These are phyloP conservation scores for Mycosphaerella sp. DNA, from an alignment of 2,329 filamentous ascomycete species.

Conservation along the genomic window DNA sequence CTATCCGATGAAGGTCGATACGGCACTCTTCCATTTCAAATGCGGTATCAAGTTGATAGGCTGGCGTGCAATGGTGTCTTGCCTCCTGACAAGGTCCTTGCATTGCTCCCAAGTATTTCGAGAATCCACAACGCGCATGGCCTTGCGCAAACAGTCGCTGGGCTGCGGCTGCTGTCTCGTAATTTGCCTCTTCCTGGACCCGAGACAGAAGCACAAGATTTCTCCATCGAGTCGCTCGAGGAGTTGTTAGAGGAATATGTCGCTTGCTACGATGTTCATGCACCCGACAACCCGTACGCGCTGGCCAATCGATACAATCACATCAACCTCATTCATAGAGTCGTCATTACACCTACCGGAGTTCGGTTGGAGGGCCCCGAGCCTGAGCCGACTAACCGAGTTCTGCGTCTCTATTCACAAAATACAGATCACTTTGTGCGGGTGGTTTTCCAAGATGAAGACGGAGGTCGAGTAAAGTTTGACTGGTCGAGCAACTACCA, in stretches of 20 bases:
- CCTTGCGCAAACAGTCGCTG: constrained; percentile 34
- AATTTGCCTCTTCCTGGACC: constrained; percentile 51
- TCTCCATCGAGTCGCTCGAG: constrained; percentile 40
- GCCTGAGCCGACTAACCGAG: constrained; percentile 61
- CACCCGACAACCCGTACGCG: constrained; percentile 30
- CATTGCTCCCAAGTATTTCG: constrained; percentile 44
- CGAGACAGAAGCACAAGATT: constrained; percentile 40
- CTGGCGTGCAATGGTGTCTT: constrained; percentile 60
- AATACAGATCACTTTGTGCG: constrained; percentile 61
- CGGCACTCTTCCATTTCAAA: constrained; percentile 44
- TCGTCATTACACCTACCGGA: constrained; percentile 38
- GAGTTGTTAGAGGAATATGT: constrained; percentile 40
- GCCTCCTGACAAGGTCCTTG: constrained; percentile 47
- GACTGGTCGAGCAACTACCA: constrained; percentile 48
- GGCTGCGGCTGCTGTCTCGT: constrained; percentile 49
- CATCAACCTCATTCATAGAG: constrained; percentile 34
- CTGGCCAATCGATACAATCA: constrained; percentile 31
- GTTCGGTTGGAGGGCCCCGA: constrained; percentile 43
- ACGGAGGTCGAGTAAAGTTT: constrained; percentile 57
- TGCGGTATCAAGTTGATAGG: constrained; percentile 58
- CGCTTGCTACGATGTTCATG: constrained; percentile 26
- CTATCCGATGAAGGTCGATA: constrained; percentile 29
- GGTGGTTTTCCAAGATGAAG: constrained; percentile 69
- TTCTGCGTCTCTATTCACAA: constrained; percentile 59
- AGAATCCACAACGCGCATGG: constrained; percentile 28